phyloP scores from a whole-genome alignment of 1,284 basidiomycete genomes.

The Irpex sp. region DNA sequence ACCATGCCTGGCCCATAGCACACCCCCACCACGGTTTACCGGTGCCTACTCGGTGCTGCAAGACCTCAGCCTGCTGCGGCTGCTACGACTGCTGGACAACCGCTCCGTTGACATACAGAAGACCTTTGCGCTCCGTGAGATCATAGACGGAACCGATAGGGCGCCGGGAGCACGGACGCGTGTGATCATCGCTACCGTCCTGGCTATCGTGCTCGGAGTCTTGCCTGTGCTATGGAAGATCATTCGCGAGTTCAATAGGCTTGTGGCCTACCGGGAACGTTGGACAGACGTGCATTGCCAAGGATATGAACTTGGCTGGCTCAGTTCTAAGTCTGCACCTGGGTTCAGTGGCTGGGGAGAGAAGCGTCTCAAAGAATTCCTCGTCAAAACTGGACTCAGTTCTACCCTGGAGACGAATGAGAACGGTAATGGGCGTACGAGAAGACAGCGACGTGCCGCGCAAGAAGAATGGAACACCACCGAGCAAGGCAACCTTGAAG shows the following conservation, averaged over 20 bases:
- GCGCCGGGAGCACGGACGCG: conserved; percentile 50
- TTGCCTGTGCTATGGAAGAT: conserved; percentile 65
- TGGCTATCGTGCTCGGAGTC: conserved; percentile 57
- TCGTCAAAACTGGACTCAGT: conserved; percentile 62
- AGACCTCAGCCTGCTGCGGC: conserved; percentile 70
- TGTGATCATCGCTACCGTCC: conserved; percentile 61
- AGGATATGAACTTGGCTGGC: conserved; percentile 72
- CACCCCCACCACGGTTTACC: conserved; percentile 40
- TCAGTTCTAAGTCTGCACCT: conserved; percentile 54
- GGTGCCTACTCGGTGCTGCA: conserved; percentile 68
- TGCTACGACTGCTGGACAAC: conserved; percentile 60
- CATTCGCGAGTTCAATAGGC: conserved; percentile 56
- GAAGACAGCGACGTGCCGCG: conserved; percentile 17
- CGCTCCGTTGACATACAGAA: conserved; percentile 28
- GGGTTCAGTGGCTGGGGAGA: conserved; percentile 71
- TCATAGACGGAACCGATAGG: conserved; percentile 35
- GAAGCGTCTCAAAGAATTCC: conserved; percentile 63
- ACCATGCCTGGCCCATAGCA: conserved; percentile 61
- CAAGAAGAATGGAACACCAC: conserved; percentile 30
- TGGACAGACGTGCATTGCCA: conserved; percentile 65
- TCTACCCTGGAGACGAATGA: conserved; percentile 40
- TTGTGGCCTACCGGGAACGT: conserved; percentile 50
- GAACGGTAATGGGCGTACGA: conserved; percentile 21
- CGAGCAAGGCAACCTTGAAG: conserved; percentile 46
- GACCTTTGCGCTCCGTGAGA: conserved; percentile 27